These are phyloP conservation scores for Talaromyces sp. DNA, from an alignment of 2,329 filamentous ascomycete species.

Conservation along the genomic window DNA sequence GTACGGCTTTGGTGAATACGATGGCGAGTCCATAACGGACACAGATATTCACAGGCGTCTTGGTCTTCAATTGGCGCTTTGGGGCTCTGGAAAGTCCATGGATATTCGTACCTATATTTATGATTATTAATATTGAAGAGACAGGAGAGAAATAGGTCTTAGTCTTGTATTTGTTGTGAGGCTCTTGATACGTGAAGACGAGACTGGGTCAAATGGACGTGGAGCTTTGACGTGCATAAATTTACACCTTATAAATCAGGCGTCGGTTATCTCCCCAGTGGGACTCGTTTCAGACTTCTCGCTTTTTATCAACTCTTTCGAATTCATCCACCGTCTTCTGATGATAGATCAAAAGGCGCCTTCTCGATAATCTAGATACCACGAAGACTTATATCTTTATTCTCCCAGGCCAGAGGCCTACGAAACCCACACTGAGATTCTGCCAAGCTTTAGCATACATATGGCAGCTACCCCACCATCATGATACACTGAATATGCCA, in stretches of 20 bases:
- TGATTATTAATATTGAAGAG: too few relatives aligned
- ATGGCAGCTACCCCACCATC: background rate
- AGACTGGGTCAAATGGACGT: too few relatives aligned
- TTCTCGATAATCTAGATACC: too few relatives aligned
- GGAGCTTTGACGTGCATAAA: too few relatives aligned
- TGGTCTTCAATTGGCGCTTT: background rate
- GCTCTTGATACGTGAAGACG: too few relatives aligned
- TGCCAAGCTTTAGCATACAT: background rate
- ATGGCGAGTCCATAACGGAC: slow-evolving; percentile 23
- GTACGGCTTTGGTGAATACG: slow-evolving; percentile 14
- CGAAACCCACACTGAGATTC: background rate
- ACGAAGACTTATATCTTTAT: too few relatives aligned
- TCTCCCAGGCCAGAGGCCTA: background rate
- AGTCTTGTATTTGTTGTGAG: too few relatives aligned
- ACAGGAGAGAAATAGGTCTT: too few relatives aligned
- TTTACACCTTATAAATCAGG: too few relatives aligned
- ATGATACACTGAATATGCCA: slow-evolving; percentile 17
- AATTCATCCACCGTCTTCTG: too few relatives aligned
- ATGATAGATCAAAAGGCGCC: too few relatives aligned
- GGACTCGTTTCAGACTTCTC: background rate
- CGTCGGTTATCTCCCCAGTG: background rate
- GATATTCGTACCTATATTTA: background rate
- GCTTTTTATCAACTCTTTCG: background rate
- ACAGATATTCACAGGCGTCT: background rate
- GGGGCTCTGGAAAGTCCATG: background rate